These are phyloP conservation scores for Orbilia brochopaga DNA, from an alignment of 2,329 filamentous ascomycete genomes.

Conservation along the genomic window DNA sequence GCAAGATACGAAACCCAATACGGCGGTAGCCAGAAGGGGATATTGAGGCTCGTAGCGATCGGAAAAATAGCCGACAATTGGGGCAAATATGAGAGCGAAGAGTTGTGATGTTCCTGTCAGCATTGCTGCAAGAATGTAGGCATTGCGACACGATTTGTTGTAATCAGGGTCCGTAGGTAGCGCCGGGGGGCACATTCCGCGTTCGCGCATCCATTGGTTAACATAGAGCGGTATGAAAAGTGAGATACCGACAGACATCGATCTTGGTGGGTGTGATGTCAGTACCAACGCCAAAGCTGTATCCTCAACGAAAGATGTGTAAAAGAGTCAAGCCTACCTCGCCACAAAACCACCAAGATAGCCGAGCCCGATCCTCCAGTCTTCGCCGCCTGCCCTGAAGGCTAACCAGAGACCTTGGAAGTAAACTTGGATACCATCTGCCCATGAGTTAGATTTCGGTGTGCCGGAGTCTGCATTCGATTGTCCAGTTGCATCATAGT, in stretches of 20 bases:
- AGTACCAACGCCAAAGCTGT: not conserved
- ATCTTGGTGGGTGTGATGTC: conserved; percentile 61
- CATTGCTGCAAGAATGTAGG: conserved; percentile 78
- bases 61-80: conserved; percentile 84
- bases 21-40: conserved; percentile 75
- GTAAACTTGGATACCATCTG: conserved; percentile 8
- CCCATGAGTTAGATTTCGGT: conserved; percentile 15
- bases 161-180: conserved; percentile 71
- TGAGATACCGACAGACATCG: conserved; percentile 92
- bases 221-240: conserved; percentile 92
- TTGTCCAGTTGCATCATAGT: conserved; percentile 15
- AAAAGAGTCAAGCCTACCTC: conserved; percentile 10
- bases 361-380: conserved; percentile 72
- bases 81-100: conserved; percentile 81
- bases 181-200: conserved; percentile 76
- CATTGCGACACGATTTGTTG: conserved; percentile 81
- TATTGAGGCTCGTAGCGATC: conserved; percentile 66
- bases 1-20: conserved; percentile 80
- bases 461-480: not conserved
- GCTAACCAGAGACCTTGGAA: conserved; percentile 44
- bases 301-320: not conserved
- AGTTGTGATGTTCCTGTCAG: conserved; percentile 89
- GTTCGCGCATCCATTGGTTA: conserved; percentile 84
- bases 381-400: conserved; percentile 43
- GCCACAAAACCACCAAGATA: conserved; percentile 90